Evolutionary conservation across 306 rosid species (phyloP), one percentile per base, ranked within the genome.

Genomic region (Prosopis cineraria): DNA sequence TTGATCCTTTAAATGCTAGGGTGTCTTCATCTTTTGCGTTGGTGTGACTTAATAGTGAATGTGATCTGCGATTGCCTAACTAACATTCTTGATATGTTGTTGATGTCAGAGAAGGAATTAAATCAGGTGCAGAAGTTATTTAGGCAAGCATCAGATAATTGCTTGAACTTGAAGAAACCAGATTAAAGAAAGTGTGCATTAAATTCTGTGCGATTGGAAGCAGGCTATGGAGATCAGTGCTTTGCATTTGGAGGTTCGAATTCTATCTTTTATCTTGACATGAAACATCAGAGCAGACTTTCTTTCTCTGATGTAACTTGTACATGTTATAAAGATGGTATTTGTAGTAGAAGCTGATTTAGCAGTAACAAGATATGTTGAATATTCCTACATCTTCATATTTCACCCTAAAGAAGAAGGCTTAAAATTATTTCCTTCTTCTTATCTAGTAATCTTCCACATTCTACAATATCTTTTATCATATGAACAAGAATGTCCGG

Each of bases 91-190:
- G 67, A 3, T 78, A 30, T 12, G 52, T 62, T 84, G 59, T 64
- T 86, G 81, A 72, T 86, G 72, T 16, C 91, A 94, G 97, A 92
- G 91, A 88, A 81, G 59, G 97, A 94, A 68, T 72, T 87, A 68
- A 85, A 81, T 70, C 89, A 84, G 41, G 96, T 92, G 67, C 96
- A 83, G 73, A 93, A 88, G 77, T 76, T 94, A 87, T 94, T 85
- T 79, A 73, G 86, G 56, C 91, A 89, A 80, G 93, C 97, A 20
- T 87, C 97, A 13, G 96, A 94, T 72, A 87, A 89, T 83, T 92
- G 98, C 87, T 80, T 94, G 80, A 94, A 92, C 85, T 81, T 92
- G 85, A 94, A 92, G 94, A 94, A 84, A 83, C 91, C 95, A 14
- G 87, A 89, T 9, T 91, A 60, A 76, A 77, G 78, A 29, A 7